phyloP scores from a whole-genome alignment of 176 grass and related monocot genomes.

The Juncus inflexus region DNA sequence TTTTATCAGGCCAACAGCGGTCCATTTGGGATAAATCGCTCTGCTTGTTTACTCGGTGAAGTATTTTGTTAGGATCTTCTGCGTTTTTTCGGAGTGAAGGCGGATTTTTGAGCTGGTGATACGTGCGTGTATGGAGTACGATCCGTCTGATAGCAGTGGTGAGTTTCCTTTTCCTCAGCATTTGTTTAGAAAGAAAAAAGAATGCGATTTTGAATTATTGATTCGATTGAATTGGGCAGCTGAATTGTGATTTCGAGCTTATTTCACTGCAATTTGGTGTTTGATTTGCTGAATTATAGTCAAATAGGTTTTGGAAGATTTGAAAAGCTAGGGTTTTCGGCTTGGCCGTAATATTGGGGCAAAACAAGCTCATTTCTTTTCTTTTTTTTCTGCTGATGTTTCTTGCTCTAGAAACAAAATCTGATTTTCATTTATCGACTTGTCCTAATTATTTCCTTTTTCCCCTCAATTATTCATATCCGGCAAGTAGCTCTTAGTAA shows the following conservation, averaged over 20 bases:
- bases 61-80: background rate
- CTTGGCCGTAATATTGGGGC: background rate
- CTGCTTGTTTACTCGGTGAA: constrained; percentile 3
- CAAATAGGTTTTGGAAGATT: background rate
- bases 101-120: background rate
- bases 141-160: constrained; percentile 77
- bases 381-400: background rate
- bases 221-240: background rate
- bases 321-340: constrained; percentile 16
- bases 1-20: background rate
- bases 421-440: too few relatives aligned
- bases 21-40: constrained; percentile 4
- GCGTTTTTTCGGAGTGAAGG: constrained; percentile 5
- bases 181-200: background rate
- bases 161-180: constrained; percentile 20
- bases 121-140: constrained; percentile 49
- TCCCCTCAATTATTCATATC: too few relatives aligned
- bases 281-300: background rate
- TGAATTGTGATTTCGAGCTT: constrained; percentile 6
- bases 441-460: too few relatives aligned
- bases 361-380: background rate
- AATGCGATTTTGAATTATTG: background rate
- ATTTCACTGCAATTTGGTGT: background rate
- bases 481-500: too few relatives aligned
- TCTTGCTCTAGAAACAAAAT: too few relatives aligned